Evolutionary conservation across 169 alveolate genomes (phyloP), one percentile per base, ranked within the genome.

Genomic region (Prorocentrum cordatum): DNA sequence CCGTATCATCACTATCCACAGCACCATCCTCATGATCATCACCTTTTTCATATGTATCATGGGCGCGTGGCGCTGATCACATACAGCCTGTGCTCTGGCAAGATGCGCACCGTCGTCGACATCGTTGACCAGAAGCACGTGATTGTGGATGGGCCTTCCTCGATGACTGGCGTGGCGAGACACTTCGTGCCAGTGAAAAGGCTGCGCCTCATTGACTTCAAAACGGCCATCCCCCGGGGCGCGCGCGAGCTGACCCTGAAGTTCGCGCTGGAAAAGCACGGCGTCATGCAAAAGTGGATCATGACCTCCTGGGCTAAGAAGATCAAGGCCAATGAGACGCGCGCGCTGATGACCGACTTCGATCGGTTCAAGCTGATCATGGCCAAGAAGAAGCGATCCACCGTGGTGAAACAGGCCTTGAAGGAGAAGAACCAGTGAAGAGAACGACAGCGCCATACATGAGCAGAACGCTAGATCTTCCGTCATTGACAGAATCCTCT

Each of bases 161-260:
- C n/a, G n/a, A n/a, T n/a, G n/a, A n/a, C n/a, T n/a, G n/a, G 97
- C 22, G 98, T 96, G 33, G 93, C 92, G 83, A 93, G 97, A n/a
- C 97, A 95, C 93, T 93, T 95, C 62, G 91, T 96, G 33, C 98
- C 98, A 16, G 58, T 95, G 75, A 95, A 94, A 67, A 94, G 98
- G 92, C 83, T 96, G 64, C 93, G 95, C 83, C 84, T 96, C n/a
- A 92, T 97, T 14, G 97, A 96, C 91, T 91, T 93, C 92, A 95
- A 95, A 84, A 93, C 95, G 35, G 93, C 93, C 88, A 94, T 96
- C 38, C 96, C 94, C 84, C 94, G 96, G 54, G 97, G 97, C 26
- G 95, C 96, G 42, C 95, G 95, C 84, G 92, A 96, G 31, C 94
- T 95, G 27, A 93, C 96, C n/a, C 83, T 95, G 36, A 92, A 92